Evolutionary conservation across 2,329 filamentous ascomycete species (phyloP).

Genomic region (Paradendryphiella salina): DNA sequence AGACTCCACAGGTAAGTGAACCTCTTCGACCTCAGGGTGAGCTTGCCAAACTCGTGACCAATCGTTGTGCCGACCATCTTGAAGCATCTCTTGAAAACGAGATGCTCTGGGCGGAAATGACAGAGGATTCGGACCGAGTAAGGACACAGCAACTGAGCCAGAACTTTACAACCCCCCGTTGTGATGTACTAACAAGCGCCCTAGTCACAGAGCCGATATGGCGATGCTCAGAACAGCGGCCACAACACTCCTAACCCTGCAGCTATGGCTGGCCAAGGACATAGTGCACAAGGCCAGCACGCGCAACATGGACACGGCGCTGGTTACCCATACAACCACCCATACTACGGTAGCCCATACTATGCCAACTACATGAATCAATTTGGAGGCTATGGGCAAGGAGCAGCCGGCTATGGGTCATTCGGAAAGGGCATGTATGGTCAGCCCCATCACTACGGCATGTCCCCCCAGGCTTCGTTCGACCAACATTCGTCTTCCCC

Average conservation of each 20-base stretch:
- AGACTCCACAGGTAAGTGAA: conserved; percentile 58
- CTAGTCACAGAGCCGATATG: conserved; percentile 67
- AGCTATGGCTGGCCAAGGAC: conserved; percentile 59
- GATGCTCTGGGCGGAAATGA: conserved; percentile 6
- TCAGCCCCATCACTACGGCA: conserved; percentile 64
- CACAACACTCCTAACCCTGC: conserved; percentile 88
- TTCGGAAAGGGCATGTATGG: conserved; percentile 65
- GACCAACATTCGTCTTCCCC: conserved; percentile 67
- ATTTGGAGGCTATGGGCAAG: conserved; percentile 59
- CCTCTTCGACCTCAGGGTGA: neutral
- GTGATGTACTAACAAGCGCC: conserved; percentile 20
- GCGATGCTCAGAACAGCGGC: conserved; percentile 81
- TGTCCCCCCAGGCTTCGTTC: conserved; percentile 60
- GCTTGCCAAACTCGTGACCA: conserved; percentile 3
- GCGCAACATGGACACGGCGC: conserved; percentile 52
- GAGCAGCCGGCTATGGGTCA: conserved; percentile 53
- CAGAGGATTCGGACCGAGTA: conserved; percentile 7
- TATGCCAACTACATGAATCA: conserved; percentile 67
- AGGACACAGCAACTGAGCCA: conserved; percentile 8
- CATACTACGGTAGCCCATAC: conserved; percentile 65
- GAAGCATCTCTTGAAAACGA: conserved; percentile 5
- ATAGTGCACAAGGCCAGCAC: conserved; percentile 52
- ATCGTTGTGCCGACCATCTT: conserved; percentile 6
- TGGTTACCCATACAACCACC: conserved; percentile 56
- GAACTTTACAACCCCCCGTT: neutral